These are phyloP conservation scores for Cyberlindnera misumaiensis DNA, from an alignment of 805 yeast genomes.

Conservation along the genomic window DNA sequence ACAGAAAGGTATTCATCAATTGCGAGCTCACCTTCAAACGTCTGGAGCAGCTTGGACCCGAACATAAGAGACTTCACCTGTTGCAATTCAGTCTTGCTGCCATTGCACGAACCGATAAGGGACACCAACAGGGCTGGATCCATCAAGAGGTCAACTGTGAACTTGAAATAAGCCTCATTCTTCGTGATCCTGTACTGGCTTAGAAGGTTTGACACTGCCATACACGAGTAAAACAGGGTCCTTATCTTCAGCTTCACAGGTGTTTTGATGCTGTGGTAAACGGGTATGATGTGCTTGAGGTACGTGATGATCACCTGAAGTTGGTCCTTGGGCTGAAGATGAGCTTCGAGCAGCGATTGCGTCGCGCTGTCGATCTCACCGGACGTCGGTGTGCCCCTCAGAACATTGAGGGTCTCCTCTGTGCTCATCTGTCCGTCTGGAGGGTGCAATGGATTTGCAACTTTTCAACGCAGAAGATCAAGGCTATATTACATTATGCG, in stretches of 20 bases:
- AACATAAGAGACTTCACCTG: slow-evolving; percentile 18
- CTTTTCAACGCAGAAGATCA: too few species aligned
- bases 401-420: slow-evolving; percentile 2
- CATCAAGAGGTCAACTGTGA: slow-evolving; percentile 16
- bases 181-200: slow-evolving; percentile 17
- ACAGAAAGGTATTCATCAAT: slow-evolving; percentile 13
- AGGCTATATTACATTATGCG: too few species aligned
- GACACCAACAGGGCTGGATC: slow-evolving; percentile 12
- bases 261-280: slow-evolving; percentile 15
- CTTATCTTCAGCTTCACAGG: slow-evolving; percentile 10
- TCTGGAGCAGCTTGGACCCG: slow-evolving; percentile 21
- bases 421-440: too few species aligned
- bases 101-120: slow-evolving; percentile 5
- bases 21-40: slow-evolving; percentile 17
- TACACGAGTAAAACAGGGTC: slow-evolving; percentile 10
- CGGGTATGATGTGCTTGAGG: slow-evolving; percentile 18
- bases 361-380: slow-evolving; percentile 12
- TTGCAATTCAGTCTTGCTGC: slow-evolving; percentile 7
- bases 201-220: slow-evolving; percentile 16
- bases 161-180: slow-evolving; percentile 15
- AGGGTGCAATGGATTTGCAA: too few species aligned
- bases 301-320: slow-evolving; percentile 14
- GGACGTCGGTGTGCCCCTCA: slow-evolving; percentile 10
- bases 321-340: slow-evolving; percentile 4
- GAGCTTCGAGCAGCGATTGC: slow-evolving; percentile 1